Evolutionary conservation across 2,329 filamentous ascomycete genomes (phyloP), one percentile per base, ranked within the genome.

Genomic region (Nakataea oryzae): DNA sequence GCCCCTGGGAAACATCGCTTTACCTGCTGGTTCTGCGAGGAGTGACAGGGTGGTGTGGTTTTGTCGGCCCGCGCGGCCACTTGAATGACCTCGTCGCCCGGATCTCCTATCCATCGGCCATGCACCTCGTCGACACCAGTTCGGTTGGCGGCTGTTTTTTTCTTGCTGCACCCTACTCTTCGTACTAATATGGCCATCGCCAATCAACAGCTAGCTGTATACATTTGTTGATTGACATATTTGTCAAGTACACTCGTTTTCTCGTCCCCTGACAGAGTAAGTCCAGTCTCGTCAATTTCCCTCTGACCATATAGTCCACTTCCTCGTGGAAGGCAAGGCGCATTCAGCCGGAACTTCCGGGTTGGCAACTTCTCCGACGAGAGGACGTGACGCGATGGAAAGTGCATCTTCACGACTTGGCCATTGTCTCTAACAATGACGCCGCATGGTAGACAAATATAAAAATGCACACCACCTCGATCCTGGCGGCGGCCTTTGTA

Each of bases 221-320:
- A 79, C 80, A 72, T 75, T 83, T 79, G 70, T 83, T 82, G 78
- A 79, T 75, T 56, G 59, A 60, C 64, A 68, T 72, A 69, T 72
- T 73, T 76, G 80, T 84, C 82, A 83, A 81, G 77, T 83, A 82
- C 82, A 82, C 76, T 85, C 82, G 76, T 81, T 84, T 68, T 68
- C 74, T 71, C 69, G 69, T 67, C 69, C 72, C 74, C 79, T 82
- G 79, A 81, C 80, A 78, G 66, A 62, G 76, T 78, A 68, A 74
- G 75, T 77, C 55, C 34, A n/a, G 3, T 3, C 41, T 9, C 7
- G n/a, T 9, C 41, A n/a, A 8, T n/a, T 2, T n/a, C 9, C 41
- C 41, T n/a, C 41, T 50, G 41, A 24, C 7, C 21, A 17, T n/a
- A n/a, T n/a, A n/a, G 2, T n/a, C 41, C 9, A 9, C 41, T n/a